Evolutionary conservation across 1,284 basidiomycete genomes (phyloP).

Genomic region (Moniliophthora roreri): DNA sequence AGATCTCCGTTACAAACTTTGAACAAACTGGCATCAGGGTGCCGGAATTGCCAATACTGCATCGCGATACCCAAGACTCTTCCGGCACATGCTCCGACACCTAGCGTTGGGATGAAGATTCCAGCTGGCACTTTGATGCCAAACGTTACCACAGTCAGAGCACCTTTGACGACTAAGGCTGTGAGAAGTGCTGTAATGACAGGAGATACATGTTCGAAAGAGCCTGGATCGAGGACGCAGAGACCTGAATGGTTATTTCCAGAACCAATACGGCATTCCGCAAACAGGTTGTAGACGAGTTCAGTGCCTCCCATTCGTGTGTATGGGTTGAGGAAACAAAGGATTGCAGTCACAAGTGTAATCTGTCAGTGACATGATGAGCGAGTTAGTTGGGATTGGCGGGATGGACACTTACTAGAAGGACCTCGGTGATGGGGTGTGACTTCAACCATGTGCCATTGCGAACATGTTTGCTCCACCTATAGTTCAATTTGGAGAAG

Average conservation of each 20-base stretch:
- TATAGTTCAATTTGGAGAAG: slow-evolving; percentile 90
- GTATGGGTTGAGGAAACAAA: slow-evolving; percentile 90
- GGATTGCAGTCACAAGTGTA: slow-evolving; percentile 70
- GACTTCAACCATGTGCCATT: slow-evolving; percentile 77
- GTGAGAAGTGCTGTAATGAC: slow-evolving; percentile 69
- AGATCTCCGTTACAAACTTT: slow-evolving; percentile 61
- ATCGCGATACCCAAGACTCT: slow-evolving; percentile 84
- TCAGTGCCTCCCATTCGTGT: slow-evolving; percentile 95
- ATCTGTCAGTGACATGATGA: slow-evolving; percentile 46
- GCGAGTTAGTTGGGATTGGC: background rate
- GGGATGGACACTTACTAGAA: slow-evolving; percentile 55
- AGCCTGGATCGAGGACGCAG: slow-evolving; percentile 68
- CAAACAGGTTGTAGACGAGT: slow-evolving; percentile 89
- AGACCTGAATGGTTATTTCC: slow-evolving; percentile 64
- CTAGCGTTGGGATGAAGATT: slow-evolving; percentile 96
- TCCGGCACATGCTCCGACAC: slow-evolving; percentile 95
- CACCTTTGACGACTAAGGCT: slow-evolving; percentile 82
- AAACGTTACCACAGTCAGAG: slow-evolving; percentile 88
- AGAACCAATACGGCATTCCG: slow-evolving; percentile 71
- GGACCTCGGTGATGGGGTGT: slow-evolving; percentile 85
- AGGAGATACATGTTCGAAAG: slow-evolving; percentile 56
- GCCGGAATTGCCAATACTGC: slow-evolving; percentile 73
- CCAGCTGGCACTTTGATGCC: slow-evolving; percentile 94
- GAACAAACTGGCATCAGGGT: slow-evolving; percentile 69
- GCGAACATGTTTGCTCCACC: slow-evolving; percentile 84